Evolutionary conservation across 1,284 basidiomycete genomes (phyloP), one percentile per base, ranked within the genome.

Genomic region (Trichosporon faecale): DNA sequence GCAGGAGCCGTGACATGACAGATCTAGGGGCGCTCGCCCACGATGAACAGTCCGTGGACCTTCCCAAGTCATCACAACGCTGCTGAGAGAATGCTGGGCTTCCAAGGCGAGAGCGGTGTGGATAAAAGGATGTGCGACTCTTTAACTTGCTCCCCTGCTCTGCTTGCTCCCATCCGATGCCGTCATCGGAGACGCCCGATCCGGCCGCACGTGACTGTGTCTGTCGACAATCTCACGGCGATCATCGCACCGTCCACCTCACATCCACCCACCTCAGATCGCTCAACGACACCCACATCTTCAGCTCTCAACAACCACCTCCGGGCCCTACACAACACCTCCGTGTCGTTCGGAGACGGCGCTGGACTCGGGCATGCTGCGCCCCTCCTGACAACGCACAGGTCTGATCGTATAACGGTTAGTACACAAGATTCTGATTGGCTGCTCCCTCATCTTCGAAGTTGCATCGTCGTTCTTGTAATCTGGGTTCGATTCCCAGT

Each of bases 361-460:
- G 18, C 49, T 2, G 49, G 49, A 11, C 8, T 21, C 23, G 21
- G 49, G 5, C n/a, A 21, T 52, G 21, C 8, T n/a, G 7, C 49
- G 21, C 9, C 49, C 23, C 21, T 25, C 6, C 4, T 7, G 11
- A 12, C 21, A 23, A 1, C n/a, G 49, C 49, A 52, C 9, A 3
- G 49, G 49, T 52, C 49, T 52, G 49, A 52, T 52, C 49, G 49
- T 52, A 52, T 52, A 52, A 52, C 49, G 49, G 49, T 52, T 52
- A 52, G 49, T 52, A 52, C 49, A 52, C 49, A 52, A 52, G 49
- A 52, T 52, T 52, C 49, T 52, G 49, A 52, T 25, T 25, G 6
- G 11, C n/a, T 3, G 9, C 49, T 11, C 11, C 49, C 49, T 52
- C 21, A 21, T 52, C 49, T 25, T n/a, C 21, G 2, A 21, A 9